Percentiles rank a stretch among this genome's conserved stretches.
These are phyloP conservation scores for Phaffia rhodozyma DNA, from an alignment of 1,284 basidiomycete species.

Conservation along the genomic window DNA sequence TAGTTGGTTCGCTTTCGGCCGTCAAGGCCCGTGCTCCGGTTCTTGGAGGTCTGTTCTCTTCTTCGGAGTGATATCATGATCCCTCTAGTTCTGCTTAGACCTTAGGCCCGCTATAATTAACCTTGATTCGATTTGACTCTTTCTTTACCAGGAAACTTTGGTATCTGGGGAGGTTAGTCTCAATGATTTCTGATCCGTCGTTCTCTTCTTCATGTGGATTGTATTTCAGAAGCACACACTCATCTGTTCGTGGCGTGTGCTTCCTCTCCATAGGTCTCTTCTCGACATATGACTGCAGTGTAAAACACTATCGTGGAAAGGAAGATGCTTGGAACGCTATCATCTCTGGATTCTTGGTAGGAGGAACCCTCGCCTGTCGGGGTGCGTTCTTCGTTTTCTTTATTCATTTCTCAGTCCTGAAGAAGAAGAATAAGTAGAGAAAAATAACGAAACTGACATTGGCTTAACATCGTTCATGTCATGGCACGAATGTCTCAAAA, in stretches of 20 bases:
- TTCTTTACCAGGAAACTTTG: slow-evolving; percentile 57
- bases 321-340: slow-evolving; percentile 99
- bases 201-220: background rate
- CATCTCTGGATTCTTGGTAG: slow-evolving; percentile 94
- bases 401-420: background rate
- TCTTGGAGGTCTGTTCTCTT: slow-evolving; percentile 49
- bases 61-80: background rate
- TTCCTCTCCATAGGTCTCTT: slow-evolving; percentile 55
- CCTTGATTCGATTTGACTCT: background rate
- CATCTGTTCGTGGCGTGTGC: background rate
- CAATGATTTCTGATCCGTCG: slow-evolving; percentile 30
- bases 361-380: slow-evolving; percentile 86
- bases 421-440: too few species aligned
- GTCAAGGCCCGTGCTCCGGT: slow-evolving; percentile 98
- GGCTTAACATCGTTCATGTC: background rate
- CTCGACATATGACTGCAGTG: slow-evolving; percentile 92
- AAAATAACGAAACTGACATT: background rate
- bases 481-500: background rate
- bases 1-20: slow-evolving; percentile 84
- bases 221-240: background rate
- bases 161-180: slow-evolving; percentile 64
- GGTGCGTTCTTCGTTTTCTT: slow-evolving; percentile 50
- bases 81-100: background rate
- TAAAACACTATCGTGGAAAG: slow-evolving; percentile 94
- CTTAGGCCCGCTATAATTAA: background rate